Evolutionary conservation across 1,139 yeast species (phyloP).

Genomic region (Arxiozyma telluris): DNA sequence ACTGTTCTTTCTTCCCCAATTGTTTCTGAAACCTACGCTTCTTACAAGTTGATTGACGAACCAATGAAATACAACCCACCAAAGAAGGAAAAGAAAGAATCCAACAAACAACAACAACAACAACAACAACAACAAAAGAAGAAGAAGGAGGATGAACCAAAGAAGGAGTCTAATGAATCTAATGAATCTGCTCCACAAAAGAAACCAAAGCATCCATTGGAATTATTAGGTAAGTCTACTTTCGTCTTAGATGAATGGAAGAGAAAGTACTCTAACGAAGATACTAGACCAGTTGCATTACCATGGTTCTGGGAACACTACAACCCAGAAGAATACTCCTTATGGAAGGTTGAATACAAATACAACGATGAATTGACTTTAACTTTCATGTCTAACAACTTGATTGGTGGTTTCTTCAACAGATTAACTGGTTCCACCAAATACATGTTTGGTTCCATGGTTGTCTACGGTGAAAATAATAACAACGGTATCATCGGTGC

Average conservation of each 20-base stretch:
- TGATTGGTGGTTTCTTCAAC: constrained; percentile 97
- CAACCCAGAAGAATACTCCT: constrained; percentile 88
- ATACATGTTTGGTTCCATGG: constrained; percentile 87
- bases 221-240: constrained; percentile 63
- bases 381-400: constrained; percentile 97
- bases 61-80: constrained; percentile 55
- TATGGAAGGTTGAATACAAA: constrained; percentile 94
- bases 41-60: constrained; percentile 50
- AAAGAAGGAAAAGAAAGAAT: constrained; percentile 58
- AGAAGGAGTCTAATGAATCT: constrained; percentile 1
- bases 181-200: constrained; percentile 35
- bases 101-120: too few species aligned
- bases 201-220: constrained; percentile 90
- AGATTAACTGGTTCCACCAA: constrained; percentile 87
- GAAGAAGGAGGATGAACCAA: constrained; percentile 9
- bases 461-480: constrained; percentile 98
- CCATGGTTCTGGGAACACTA: constrained; percentile 99
- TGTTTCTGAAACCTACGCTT: constrained; percentile 37
- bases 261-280: constrained; percentile 94
- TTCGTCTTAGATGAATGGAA: constrained; percentile 88
- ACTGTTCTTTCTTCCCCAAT: constrained; percentile 55
- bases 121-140: constrained; percentile 19
- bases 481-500: constrained; percentile 95
- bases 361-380: constrained; percentile 95
- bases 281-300: constrained; percentile 85